These are phyloP conservation scores for Chytridium lagenaria DNA, from an alignment of 371 early-diverging fungal genomes.

Conservation along the genomic window DNA sequence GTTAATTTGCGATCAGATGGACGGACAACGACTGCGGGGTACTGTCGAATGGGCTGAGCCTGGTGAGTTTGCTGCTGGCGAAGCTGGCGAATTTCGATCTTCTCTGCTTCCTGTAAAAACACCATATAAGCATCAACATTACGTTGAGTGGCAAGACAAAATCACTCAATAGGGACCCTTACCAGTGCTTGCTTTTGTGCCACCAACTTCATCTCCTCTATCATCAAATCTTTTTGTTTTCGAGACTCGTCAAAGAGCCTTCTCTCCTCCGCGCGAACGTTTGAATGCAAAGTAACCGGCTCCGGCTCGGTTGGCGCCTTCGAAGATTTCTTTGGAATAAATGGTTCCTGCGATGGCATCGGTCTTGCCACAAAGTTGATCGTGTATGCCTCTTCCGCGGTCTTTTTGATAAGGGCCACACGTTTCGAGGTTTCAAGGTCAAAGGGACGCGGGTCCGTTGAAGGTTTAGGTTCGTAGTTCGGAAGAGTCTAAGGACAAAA, in stretches of 20 bases:
- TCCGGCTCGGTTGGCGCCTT: slow-evolving; percentile 60
- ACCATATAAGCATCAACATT: neutral
- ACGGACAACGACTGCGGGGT: slow-evolving; percentile 49
- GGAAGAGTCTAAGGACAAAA: slow-evolving; percentile 23
- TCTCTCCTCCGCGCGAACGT: slow-evolving; percentile 63
- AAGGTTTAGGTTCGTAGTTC: slow-evolving; percentile 28
- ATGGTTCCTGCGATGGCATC: slow-evolving; percentile 54
- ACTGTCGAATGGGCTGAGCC: slow-evolving; percentile 64
- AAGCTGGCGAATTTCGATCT: slow-evolving; percentile 52
- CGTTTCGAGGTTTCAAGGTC: slow-evolving; percentile 57
- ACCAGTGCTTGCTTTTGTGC: slow-evolving; percentile 44
- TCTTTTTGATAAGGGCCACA: slow-evolving; percentile 44
- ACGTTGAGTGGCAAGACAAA: neutral
- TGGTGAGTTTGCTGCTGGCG: slow-evolving; percentile 60
- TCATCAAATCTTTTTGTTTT: slow-evolving; percentile 49
- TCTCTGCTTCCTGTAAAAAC: slow-evolving; percentile 45
- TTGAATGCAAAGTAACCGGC: slow-evolving; percentile 55
- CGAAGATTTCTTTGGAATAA: slow-evolving; percentile 57
- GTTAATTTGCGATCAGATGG: slow-evolving; percentile 62
- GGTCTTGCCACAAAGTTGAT: slow-evolving; percentile 60
- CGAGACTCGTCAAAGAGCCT: slow-evolving; percentile 60
- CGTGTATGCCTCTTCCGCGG: slow-evolving; percentile 29
- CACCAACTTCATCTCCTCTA: slow-evolving; percentile 50
- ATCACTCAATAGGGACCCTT: neutral
- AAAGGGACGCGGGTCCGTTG: slow-evolving; percentile 63